A percentile compares a stretch with the other conserved stretches of the same genome.
These are phyloP conservation scores for Clonostachys rosea DNA, from an alignment of 2,329 filamentous ascomycete species.

Conservation along the genomic window DNA sequence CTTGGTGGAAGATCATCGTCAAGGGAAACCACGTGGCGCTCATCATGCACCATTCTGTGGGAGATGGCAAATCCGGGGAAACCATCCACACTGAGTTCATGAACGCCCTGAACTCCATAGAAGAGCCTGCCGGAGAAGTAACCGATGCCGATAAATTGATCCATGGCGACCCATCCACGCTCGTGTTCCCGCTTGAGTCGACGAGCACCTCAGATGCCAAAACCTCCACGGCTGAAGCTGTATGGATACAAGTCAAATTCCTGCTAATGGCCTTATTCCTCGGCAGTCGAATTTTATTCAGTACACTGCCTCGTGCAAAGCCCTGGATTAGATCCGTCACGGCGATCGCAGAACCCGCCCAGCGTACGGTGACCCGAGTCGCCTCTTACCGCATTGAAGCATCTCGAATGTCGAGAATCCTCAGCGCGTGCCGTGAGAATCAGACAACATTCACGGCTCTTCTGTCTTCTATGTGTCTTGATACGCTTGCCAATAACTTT, in stretches of 20 bases:
- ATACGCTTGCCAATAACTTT: neutral
- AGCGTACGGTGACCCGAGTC: neutral
- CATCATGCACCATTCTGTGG: neutral
- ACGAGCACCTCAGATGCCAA: too few relatives aligned
- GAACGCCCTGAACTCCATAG: neutral
- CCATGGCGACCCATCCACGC: neutral
- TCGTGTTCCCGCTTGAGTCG: too few relatives aligned
- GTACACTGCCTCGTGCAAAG: too few relatives aligned
- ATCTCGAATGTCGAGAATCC: neutral
- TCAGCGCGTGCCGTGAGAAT: neutral
- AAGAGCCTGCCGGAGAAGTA: neutral
- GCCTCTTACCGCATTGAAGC: neutral
- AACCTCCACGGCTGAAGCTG: too few relatives aligned
- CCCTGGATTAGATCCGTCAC: neutral
- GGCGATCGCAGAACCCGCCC: neutral
- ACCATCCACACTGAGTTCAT: neutral
- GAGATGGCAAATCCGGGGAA: neutral
- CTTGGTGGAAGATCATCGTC: neutral
- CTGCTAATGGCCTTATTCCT: too few relatives aligned
- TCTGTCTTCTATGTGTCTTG: neutral
- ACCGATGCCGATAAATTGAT: neutral
- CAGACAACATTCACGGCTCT: neutral
- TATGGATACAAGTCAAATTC: too few relatives aligned
- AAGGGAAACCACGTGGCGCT: neutral
- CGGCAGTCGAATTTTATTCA: too few relatives aligned